phyloP scores from a whole-genome alignment of 2,329 filamentous ascomycete genomes.

The Aureobasidium sp. region DNA sequence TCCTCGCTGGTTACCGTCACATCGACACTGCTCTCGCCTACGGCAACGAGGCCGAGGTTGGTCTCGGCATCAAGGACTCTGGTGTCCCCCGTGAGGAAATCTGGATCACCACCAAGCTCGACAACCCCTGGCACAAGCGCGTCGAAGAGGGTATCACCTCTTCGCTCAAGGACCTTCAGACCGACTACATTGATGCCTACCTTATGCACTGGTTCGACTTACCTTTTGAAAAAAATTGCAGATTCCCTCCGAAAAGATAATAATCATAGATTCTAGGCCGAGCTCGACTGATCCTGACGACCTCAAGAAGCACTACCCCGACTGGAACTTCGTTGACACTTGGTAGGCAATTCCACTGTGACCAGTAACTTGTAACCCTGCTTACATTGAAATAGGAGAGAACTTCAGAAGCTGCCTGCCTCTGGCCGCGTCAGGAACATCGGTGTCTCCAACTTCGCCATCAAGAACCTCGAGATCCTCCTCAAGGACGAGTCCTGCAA shows the following conservation, averaged over 20 bases:
- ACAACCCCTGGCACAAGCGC: slow-evolving; percentile 69
- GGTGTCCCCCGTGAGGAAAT: slow-evolving; percentile 58
- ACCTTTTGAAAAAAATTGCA: too few relatives aligned
- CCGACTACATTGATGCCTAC: slow-evolving; percentile 58
- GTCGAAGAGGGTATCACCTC: slow-evolving; percentile 53
- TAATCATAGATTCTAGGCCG: too few relatives aligned
- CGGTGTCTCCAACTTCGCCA: slow-evolving; percentile 78
- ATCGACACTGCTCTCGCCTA: slow-evolving; percentile 63
- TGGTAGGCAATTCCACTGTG: slow-evolving; percentile 34
- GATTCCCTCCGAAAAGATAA: too few relatives aligned
- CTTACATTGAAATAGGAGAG: slow-evolving; percentile 30
- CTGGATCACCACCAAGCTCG: slow-evolving; percentile 73
- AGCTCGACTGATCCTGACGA: slow-evolving; percentile 53
- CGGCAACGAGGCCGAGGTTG: slow-evolving; percentile 68
- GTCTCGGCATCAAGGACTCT: slow-evolving; percentile 58
- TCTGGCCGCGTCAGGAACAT: slow-evolving; percentile 52
- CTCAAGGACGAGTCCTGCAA: slow-evolving; percentile 52
- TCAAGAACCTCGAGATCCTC: slow-evolving; percentile 66
- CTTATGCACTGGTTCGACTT: slow-evolving; percentile 50
- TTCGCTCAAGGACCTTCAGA: slow-evolving; percentile 52
- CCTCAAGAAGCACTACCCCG: slow-evolving; percentile 57
- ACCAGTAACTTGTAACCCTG: too few relatives aligned
- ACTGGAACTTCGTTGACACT: slow-evolving; percentile 69
- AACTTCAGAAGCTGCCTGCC: slow-evolving; percentile 38
- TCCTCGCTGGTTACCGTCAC: slow-evolving; percentile 17